These are phyloP conservation scores for Kwoniella europaea DNA, from an alignment of 768 basidiomycete genomes.

Conservation along the genomic window DNA sequence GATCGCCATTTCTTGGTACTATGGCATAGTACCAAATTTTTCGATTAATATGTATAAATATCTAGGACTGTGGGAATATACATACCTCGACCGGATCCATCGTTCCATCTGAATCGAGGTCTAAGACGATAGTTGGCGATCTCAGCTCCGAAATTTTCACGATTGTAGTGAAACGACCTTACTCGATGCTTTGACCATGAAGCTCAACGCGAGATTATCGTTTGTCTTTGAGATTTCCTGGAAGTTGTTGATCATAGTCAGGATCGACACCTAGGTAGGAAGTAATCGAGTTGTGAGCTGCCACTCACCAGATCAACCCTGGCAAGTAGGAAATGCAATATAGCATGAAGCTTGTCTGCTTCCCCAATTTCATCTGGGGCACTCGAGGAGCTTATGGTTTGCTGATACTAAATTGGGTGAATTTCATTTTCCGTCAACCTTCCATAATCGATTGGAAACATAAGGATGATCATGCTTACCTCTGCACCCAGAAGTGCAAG, in stretches of 20 bases:
- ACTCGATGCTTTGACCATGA: slow-evolving; percentile 6
- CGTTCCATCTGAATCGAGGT: neutral
- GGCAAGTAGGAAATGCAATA: neutral
- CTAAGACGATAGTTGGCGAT: too few relatives aligned
- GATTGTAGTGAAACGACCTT: neutral
- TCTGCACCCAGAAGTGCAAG: neutral
- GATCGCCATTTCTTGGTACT: slow-evolving; percentile 2
- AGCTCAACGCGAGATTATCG: slow-evolving; percentile 9
- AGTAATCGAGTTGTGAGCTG: neutral
- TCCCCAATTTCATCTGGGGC: neutral
- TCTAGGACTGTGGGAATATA: neutral
- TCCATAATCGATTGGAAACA: neutral
- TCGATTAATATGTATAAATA: too few relatives aligned
- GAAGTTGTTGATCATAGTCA: too few relatives aligned
- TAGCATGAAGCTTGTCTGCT: neutral
- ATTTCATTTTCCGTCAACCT: neutral
- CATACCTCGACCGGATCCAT: neutral
- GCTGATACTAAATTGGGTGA: neutral
- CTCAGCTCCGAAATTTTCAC: neutral
- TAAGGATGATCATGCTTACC: neutral
- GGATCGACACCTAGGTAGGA: too few relatives aligned
- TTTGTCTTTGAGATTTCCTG: neutral
- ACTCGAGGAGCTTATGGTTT: neutral
- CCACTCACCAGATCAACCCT: slow-evolving; percentile 5
- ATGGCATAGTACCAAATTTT: too few relatives aligned